Evolutionary conservation across 768 basidiomycete species (phyloP).

Genomic region (Hemileccinum rubropunctum): DNA sequence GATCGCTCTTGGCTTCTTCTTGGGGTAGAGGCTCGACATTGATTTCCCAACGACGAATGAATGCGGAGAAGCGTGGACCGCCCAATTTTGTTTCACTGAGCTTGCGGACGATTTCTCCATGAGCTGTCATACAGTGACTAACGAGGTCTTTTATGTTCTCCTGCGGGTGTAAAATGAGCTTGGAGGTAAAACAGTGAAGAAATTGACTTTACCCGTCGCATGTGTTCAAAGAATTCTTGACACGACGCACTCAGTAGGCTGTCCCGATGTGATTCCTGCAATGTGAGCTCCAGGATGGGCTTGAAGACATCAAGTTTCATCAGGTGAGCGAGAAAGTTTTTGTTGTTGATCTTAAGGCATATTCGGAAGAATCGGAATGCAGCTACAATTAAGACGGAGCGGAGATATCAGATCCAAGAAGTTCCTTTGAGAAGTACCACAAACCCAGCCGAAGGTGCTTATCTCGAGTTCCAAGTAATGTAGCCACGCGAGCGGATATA

Average conservation of each 20-base stretch:
- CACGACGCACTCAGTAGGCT: constrained; percentile 93
- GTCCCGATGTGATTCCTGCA: constrained; percentile 80
- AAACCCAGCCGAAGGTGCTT: constrained; percentile 91
- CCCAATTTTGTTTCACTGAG: constrained; percentile 62
- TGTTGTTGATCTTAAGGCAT: constrained; percentile 78
- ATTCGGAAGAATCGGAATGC: constrained; percentile 91
- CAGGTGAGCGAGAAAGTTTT: constrained; percentile 68
- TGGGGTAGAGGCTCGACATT: constrained; percentile 78
- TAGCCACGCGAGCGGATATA: constrained; percentile 70
- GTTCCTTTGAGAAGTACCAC: constrained; percentile 25
- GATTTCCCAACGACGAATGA: constrained; percentile 87
- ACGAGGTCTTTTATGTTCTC: constrained; percentile 89
- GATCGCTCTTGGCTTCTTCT: constrained; percentile 47
- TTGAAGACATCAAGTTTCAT: constrained; percentile 82
- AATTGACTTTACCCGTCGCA: constrained; percentile 67
- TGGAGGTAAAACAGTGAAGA: not conserved
- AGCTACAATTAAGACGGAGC: constrained; percentile 44
- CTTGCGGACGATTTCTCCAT: constrained; percentile 61
- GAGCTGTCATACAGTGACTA: constrained; percentile 75
- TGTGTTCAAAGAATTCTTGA: constrained; percentile 92
- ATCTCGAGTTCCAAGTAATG: constrained; percentile 76
- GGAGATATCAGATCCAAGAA: constrained; percentile 13
- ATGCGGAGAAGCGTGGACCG: constrained; percentile 63
- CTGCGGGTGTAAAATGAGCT: constrained; percentile 37
- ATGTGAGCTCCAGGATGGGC: constrained; percentile 81